These are phyloP conservation scores for Zychaea mexicana DNA, from an alignment of 371 early-diverging fungal genomes.

Conservation along the genomic window DNA sequence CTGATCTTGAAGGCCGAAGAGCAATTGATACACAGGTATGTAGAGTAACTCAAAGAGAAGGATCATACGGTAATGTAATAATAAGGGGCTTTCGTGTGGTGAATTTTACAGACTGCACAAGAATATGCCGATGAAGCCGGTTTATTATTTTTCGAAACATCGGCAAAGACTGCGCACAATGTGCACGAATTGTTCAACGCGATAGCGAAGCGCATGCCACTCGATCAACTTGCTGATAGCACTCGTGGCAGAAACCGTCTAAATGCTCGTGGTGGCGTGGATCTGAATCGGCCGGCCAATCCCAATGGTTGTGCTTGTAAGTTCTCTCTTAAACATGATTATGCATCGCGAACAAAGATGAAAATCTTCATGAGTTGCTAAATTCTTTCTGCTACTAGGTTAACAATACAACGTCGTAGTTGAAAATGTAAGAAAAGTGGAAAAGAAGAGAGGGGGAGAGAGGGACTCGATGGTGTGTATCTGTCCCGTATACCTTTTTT, in stretches of 20 bases:
- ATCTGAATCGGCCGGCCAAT: constrained; percentile 38
- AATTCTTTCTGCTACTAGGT: too few relatives aligned
- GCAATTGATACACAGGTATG: constrained; percentile 69
- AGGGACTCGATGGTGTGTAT: too few relatives aligned
- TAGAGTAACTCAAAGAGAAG: background rate
- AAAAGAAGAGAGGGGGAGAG: too few relatives aligned
- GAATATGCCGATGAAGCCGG: constrained; percentile 88
- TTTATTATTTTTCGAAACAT: constrained; percentile 91
- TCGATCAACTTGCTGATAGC: constrained; percentile 47
- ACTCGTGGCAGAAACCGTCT: constrained; percentile 39
- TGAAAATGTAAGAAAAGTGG: background rate
- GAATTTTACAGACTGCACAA: constrained; percentile 69
- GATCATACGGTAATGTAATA: background rate
- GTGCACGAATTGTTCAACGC: constrained; percentile 87
- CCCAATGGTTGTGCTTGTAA: constrained; percentile 55
- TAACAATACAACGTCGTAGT: too few relatives aligned
- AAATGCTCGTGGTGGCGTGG: constrained; percentile 42
- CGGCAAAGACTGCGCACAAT: constrained; percentile 89
- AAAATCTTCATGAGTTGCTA: too few relatives aligned
- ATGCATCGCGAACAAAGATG: too few relatives aligned
- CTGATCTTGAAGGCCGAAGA: constrained; percentile 81
- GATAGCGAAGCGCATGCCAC: constrained; percentile 61
- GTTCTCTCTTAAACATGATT: too few relatives aligned
- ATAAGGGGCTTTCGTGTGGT: background rate
- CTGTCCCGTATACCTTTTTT: too few relatives aligned